Conservation (phyloP, 192 early-diverging fungal genomes). For the Backusella macrospora region DNA sequence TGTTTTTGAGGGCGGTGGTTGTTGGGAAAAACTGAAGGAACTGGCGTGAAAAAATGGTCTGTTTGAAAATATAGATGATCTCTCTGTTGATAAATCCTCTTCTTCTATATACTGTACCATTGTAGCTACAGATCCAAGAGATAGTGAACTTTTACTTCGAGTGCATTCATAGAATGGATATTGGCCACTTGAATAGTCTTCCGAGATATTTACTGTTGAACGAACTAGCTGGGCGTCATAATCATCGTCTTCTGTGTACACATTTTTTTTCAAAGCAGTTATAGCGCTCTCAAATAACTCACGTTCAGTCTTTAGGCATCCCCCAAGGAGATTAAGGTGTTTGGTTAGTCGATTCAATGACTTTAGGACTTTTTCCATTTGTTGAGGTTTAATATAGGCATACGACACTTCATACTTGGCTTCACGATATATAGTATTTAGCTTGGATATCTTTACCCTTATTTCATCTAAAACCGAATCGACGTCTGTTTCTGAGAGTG, state of each 20-base stretch:
- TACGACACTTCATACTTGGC: conserved; percentile 43
- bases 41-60: conserved; percentile 1
- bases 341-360: conserved; percentile 34
- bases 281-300: conserved; percentile 30
- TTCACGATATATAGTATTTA: conserved; percentile 38
- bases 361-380: conserved; percentile 25
- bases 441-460: conserved; percentile 29
- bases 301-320: conserved; percentile 35
- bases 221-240: not conserved
- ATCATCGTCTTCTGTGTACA: not conserved
- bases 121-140: not conserved
- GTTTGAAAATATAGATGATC: conserved; percentile 17
- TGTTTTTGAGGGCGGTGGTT: conserved; percentile 26
- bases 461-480: conserved; percentile 19
- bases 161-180: not conserved
- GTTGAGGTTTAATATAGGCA: conserved; percentile 29
- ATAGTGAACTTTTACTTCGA: not conserved
- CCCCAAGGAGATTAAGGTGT: conserved; percentile 36
- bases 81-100: not conserved
- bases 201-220: not conserved
- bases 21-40: not conserved
- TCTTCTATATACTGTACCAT: not conserved
- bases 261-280: not conserved
- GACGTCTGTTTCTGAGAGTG: conserved; percentile 18
- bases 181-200: not conserved